Evolutionary conservation across 371 early-diverging fungal species (phyloP).

Genomic region (Rhizopus stolonifer): DNA sequence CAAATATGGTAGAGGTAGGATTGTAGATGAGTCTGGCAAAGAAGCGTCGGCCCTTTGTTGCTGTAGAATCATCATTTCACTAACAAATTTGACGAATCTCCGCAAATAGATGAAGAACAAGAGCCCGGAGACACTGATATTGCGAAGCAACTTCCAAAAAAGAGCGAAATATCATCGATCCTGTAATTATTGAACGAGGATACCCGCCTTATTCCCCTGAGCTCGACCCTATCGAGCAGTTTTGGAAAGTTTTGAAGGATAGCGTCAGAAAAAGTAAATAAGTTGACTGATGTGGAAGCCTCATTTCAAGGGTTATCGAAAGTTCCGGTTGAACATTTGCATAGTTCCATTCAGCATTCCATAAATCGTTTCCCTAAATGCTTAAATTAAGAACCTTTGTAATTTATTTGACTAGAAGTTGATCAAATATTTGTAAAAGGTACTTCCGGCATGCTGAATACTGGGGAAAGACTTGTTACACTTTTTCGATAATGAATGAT

Average conservation of each 20-base stretch:
- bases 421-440: too few relatives aligned
- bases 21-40: too few relatives aligned
- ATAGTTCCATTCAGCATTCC: too few relatives aligned
- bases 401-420: too few relatives aligned
- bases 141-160: conserved; percentile 18
- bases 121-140: conserved; percentile 16
- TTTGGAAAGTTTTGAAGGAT: conserved; percentile 14
- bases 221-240: neutral
- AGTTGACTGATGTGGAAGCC: conserved; percentile 5
- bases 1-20: conserved; percentile 11
- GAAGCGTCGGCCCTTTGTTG: too few relatives aligned
- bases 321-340: too few relatives aligned
- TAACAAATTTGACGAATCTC: conserved; percentile 17
- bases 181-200: too few relatives aligned
- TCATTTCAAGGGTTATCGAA: neutral
- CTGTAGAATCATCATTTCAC: conserved; percentile 12
- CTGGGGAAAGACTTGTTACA: neutral
- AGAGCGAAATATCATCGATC: conserved; percentile 6
- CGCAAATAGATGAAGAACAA: conserved; percentile 17
- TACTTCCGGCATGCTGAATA: conserved; percentile 4
- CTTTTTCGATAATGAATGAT: conserved; percentile 17
- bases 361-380: too few relatives aligned
- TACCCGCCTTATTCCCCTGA: too few relatives aligned
- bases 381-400: too few relatives aligned
- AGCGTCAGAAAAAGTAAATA: conserved; percentile 6